Evolutionary conservation across 2,329 filamentous ascomycete species (phyloP).

Genomic region (Calonectria henricotiae): DNA sequence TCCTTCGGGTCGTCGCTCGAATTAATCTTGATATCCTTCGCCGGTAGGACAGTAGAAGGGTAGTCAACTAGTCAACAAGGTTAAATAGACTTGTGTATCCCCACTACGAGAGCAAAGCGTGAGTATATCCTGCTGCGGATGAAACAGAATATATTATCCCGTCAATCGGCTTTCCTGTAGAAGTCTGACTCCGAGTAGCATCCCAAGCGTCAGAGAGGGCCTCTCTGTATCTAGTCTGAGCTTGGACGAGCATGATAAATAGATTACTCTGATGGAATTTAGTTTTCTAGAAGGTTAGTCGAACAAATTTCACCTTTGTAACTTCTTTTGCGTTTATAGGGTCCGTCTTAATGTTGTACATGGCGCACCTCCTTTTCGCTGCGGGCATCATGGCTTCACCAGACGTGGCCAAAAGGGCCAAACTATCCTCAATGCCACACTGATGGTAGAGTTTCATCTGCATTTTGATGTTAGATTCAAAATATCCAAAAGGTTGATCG

Average conservation of each 20-base stretch:
- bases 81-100: slow-evolving; percentile 6
- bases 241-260: not conserved
- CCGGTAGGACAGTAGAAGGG: not conserved
- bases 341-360: not conserved
- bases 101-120: slow-evolving; percentile 6
- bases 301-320: not conserved
- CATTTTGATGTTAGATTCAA: not conserved
- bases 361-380: not conserved
- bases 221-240: slow-evolving; percentile 1
- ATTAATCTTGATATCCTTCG: slow-evolving; percentile 3
- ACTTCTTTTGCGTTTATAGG: not conserved
- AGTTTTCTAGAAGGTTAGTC: accelerated
- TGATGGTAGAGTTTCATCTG: slow-evolving; percentile 7
- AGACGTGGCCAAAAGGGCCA: not conserved
- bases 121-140: not conserved
- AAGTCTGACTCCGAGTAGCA: not conserved
- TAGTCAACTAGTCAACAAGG: slow-evolving; percentile 5
- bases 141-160: slow-evolving; percentile 7
- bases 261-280: not conserved
- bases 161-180: not conserved
- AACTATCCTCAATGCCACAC: not conserved
- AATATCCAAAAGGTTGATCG: not conserved
- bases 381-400: slow-evolving; percentile 10
- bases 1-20: not conserved
- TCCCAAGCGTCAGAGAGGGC: not conserved